phyloP scores from a whole-genome alignment of 805 yeast species.

The Geotrichum ghanense region DNA sequence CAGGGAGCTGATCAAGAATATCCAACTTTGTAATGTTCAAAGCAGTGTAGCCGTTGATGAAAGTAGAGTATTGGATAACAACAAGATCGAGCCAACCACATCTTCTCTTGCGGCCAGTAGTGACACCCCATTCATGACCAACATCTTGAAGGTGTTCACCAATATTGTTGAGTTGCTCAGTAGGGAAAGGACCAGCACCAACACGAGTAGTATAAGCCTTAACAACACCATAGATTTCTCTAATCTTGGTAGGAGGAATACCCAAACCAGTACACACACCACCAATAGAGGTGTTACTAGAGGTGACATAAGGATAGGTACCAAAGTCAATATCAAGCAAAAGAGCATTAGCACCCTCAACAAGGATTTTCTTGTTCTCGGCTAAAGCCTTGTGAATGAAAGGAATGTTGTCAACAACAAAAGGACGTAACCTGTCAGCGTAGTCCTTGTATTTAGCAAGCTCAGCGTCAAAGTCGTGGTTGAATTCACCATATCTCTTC shows the following conservation, averaged over 20 bases:
- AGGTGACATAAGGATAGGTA: constrained; percentile 95
- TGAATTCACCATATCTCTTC: constrained; percentile 89
- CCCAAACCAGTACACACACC: constrained; percentile 97
- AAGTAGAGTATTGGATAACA: constrained; percentile 79
- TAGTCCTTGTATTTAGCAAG: constrained; percentile 63
- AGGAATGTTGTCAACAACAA: constrained; percentile 85
- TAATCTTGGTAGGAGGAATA: constrained; percentile 78
- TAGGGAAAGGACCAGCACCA: constrained; percentile 99
- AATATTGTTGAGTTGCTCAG: constrained; percentile 80
- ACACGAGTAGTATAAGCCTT: constrained; percentile 98
- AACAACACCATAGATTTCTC: constrained; percentile 85
- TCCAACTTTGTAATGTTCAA: constrained; percentile 92
- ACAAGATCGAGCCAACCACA: constrained; percentile 99
- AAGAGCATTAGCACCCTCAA: constrained; percentile 97
- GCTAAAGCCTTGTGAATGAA: constrained; percentile 63
- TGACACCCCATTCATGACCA: constrained; percentile 95
- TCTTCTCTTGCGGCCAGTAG: constrained; percentile 97
- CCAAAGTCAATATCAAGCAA: constrained; percentile 98
- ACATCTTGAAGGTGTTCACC: constrained; percentile 84
- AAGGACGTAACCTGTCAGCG: constrained; percentile 69
- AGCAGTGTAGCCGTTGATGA: constrained; percentile 90
- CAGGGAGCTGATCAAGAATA: constrained; percentile 81
- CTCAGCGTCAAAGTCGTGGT: constrained; percentile 74
- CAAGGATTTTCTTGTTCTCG: constrained; percentile 72
- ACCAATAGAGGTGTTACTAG: constrained; percentile 92